Evolutionary conservation across 345 rosid genomes (phyloP).

Genomic region (Salix caprea): DNA sequence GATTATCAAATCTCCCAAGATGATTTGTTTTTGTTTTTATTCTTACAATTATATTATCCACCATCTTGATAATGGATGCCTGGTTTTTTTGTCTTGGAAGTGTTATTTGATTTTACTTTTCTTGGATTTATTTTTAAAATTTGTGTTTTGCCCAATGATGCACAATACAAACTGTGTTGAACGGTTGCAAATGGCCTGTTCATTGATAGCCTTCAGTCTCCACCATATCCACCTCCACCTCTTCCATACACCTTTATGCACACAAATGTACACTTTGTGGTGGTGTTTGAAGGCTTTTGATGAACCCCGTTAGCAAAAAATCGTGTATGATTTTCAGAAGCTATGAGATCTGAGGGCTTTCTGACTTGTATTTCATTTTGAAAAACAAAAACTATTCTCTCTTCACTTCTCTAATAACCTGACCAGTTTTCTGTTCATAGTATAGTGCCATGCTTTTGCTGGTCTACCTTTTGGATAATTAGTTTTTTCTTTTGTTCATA

Average conservation of each 20-base stretch:
- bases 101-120: not conserved
- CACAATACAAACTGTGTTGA: constrained; percentile 6
- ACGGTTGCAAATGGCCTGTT: constrained; percentile 22
- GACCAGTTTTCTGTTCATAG: no score
- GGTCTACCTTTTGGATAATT: not conserved
- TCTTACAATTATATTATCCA: not conserved
- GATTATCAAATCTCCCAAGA: not conserved
- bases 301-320: constrained; percentile 18
- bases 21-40: not conserved
- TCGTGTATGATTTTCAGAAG: constrained; percentile 41
- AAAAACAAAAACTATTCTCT: not conserved
- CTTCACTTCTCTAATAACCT: no score
- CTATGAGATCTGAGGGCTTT: constrained; percentile 60
- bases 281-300: constrained; percentile 27
- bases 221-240: not conserved
- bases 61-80: not conserved
- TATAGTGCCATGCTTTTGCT: not conserved
- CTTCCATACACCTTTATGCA: not conserved
- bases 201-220: constrained; percentile 11
- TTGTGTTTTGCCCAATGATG: constrained; percentile 19
- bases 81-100: not conserved
- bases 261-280: not conserved
- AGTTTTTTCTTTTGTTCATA: not conserved
- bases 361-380: not conserved
- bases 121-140: not conserved